Evolutionary conservation across 2,329 filamentous ascomycete genomes (phyloP).

Genomic region (Parastagonospora avenae): DNA sequence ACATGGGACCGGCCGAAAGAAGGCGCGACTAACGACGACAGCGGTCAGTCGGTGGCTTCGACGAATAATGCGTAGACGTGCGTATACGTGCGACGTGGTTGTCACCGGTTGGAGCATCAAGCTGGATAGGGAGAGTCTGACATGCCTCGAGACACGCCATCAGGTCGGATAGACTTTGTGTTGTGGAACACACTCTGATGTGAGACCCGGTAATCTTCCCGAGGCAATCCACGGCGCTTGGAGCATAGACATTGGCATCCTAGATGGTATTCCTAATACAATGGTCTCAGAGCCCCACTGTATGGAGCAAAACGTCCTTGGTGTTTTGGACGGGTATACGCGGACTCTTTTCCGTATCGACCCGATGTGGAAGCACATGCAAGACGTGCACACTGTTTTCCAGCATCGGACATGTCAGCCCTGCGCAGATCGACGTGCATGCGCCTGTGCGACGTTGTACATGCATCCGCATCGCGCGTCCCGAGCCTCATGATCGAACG

Average conservation of each 20-base stretch:
- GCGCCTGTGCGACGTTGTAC: background rate
- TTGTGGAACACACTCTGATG: too few relatives aligned
- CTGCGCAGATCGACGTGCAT: constrained; percentile 14
- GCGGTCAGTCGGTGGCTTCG: constrained; percentile 30
- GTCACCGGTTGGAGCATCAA: constrained; percentile 3
- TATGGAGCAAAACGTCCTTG: too few relatives aligned
- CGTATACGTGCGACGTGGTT: background rate
- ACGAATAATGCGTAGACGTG: constrained; percentile 12
- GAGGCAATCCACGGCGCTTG: too few relatives aligned
- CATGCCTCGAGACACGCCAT: background rate
- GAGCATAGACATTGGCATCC: too few relatives aligned
- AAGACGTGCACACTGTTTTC: background rate
- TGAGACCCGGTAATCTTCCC: too few relatives aligned
- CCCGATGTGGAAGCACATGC: too few relatives aligned
- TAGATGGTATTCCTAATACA: too few relatives aligned
- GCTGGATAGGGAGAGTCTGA: background rate
- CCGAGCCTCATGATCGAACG: background rate
- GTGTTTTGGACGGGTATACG: too few relatives aligned
- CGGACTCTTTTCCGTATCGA: too few relatives aligned
- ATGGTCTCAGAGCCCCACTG: too few relatives aligned
- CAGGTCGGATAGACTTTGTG: too few relatives aligned
- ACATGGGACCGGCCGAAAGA: constrained; percentile 73
- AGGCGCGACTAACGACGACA: constrained; percentile 44
- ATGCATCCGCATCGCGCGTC: too few relatives aligned
- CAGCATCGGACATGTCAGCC: constrained; percentile 19